Base-by-base conservation (phyloP, 495 filamentous ascomycete genomes). In the Sabuloglossum arenarium region DNA sequence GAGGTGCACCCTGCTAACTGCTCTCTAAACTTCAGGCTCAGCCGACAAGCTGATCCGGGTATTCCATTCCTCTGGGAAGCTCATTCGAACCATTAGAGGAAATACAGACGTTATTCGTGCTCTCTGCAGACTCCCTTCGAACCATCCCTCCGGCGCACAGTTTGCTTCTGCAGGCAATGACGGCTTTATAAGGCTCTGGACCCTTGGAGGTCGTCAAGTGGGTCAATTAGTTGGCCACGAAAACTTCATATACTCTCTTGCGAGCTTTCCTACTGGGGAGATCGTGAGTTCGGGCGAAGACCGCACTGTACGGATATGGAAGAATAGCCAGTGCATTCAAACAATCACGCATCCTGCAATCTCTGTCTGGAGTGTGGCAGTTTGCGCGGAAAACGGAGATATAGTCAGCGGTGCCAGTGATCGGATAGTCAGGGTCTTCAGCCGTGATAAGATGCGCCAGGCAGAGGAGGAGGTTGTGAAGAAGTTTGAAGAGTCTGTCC, bases 291-390 rank as follows among this genome's bases (percentile, higher is more conserved):
- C 86, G 1, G 86, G 87, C 10, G 93, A 99, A 66, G 93, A 99
- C 68, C 80, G 93, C 49, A 95, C 93, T 9, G 77, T 90, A 19
- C 74, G 86, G 52, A 73, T 99, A 62, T 99, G 93, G 93, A 79
- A 77, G 59, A 81, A 80, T 37, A 77, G 68, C 19, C 72, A 88
- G 51, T 96, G 89, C 63, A 69, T 95, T 54, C 93, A 99, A 68
- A 94, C 88, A 11, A 97, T 99, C 58, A 95, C 89, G 4, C 93
- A 95, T 65, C 93, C 93, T 34, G 93, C 93, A 12, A 94, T 96
- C 37, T 95, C 89, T 0, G 88, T 99, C 0, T 99, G 93, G 93
- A 71, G 78, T 42, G 86, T 99, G 43, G 85, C 88, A 4, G 85
- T 76, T 24, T 91, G 85, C 62, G 49, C 71, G 6, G 81, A 82